Evolutionary conservation across 441 rosid genomes (phyloP).

Genomic region (Eruca vesicaria): DNA sequence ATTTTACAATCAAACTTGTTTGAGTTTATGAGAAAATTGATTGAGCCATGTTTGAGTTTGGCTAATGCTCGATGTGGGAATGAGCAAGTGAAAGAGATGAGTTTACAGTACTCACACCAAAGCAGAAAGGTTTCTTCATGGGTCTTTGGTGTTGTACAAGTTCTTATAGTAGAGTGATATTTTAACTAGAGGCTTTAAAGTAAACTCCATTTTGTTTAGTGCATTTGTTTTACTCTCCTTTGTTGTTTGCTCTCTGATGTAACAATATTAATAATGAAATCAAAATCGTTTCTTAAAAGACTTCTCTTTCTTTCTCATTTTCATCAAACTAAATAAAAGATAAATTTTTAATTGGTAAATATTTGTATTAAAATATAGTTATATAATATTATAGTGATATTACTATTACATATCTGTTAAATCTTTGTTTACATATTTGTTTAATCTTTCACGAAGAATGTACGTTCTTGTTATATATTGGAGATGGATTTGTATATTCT

Average conservation of each 20-base stretch:
- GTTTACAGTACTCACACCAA: background rate
- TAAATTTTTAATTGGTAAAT: too few relatives aligned
- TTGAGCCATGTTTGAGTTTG: slow-evolving; percentile 55
- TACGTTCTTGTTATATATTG: background rate
- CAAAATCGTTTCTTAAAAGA: slow-evolving; percentile 4
- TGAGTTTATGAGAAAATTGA: slow-evolving; percentile 56
- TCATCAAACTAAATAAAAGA: too few relatives aligned
- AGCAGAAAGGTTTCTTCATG: too few relatives aligned
- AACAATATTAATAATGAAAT: slow-evolving; percentile 24
- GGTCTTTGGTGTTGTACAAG: slow-evolving; percentile 19
- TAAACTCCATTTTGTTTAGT: background rate
- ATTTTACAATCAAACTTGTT: slow-evolving; percentile 4
- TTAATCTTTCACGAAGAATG: slow-evolving; percentile 5
- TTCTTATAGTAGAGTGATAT: slow-evolving; percentile 1
- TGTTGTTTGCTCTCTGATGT: slow-evolving; percentile 17
- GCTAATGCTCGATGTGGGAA: slow-evolving; percentile 45
- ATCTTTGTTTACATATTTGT: slow-evolving; percentile 33
- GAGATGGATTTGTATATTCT: slow-evolving; percentile 26
- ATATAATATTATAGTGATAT: too few relatives aligned
- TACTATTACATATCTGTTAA: too few relatives aligned
- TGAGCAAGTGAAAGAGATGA: slow-evolving; percentile 25
- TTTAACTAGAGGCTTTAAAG: background rate
- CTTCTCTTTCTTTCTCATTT: too few relatives aligned
- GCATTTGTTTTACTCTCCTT: background rate
- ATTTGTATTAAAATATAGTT: too few relatives aligned